Base-by-base conservation (phyloP, 2,329 filamentous ascomycete species). In the Dothiorella sarmentorum region DNA sequence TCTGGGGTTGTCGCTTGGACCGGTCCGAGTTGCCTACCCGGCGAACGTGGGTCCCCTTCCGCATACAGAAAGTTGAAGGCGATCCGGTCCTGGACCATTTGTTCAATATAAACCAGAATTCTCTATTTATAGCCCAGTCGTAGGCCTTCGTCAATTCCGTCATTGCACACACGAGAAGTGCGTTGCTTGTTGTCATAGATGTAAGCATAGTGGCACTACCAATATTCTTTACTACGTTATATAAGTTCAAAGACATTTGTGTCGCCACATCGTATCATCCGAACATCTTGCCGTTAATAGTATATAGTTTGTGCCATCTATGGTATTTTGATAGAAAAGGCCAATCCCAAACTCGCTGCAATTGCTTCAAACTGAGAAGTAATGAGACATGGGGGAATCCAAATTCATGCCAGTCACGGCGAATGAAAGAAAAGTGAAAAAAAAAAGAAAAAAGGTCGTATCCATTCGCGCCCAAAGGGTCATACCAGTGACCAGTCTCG, bases 231-330 rank as follows among this genome's bases (percentile, higher is more conserved):
- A 13, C 10, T 31, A 31, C 15, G 10, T 11, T 31, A 31, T 31
- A 31, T 13, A 10, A 4, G 29, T 31, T 13, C 10, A 31, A 31
- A 9, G 29, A 9, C 10, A 13, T 10, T 3, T 22, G 26, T 26
- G 5, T 22, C 18, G 15, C n/a, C 29, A 33, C 7, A 15, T 31
- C 3, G 26, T 18, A n/a, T 26, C 22, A 20, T 53, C n/a, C n/a
- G 9, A 18, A 9, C 2, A 11, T 51, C 45, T 53, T 38, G 33
- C 26, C 49, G 49, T 53, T 53, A 53, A 40, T 40, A 20, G 37
- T 53, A 53, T 53, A 3, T 45, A 18, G 35, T 53, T 40, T 53
- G n/a, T 53, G 49, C 22, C 49, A 53, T 53, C 49, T 53, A 53
- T 53, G 49, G 49, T 53, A 42, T 53, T 53, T 37, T 37, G 49